Percentiles rank a stretch among this genome's conserved stretches.
Conservation (phyloP, 2,329 filamentous ascomycete species). For the Claviceps fusiformis region DNA sequence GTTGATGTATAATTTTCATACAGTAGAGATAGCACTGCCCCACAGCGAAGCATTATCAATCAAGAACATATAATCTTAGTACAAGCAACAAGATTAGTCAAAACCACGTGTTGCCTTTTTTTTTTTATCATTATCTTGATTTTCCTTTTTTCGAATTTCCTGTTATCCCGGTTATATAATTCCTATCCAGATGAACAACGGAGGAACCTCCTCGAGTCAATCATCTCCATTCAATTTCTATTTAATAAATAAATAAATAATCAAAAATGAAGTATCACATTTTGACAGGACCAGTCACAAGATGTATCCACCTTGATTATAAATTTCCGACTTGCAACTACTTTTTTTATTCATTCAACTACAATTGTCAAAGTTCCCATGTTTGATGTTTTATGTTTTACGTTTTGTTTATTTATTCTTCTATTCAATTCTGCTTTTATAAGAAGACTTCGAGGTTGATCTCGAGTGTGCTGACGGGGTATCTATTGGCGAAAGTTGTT, state of each 20-base stretch:
- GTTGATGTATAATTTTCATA: not conserved
- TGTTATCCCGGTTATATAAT: not conserved
- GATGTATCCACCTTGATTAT: no score
- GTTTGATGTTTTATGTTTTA: not conserved
- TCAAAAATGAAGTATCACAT: no score
- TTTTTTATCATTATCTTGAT: not conserved
- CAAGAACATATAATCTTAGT: not conserved
- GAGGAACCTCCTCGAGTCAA: constrained; percentile 9
- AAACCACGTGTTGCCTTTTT: not conserved
- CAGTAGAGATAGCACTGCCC: not conserved
- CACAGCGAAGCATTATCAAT: not conserved
- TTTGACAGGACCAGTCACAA: not conserved
- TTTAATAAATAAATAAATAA: no score
- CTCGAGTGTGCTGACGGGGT: constrained; percentile 87
- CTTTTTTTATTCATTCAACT: no score
- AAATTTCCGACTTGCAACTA: no score
- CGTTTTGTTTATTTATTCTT: no score
- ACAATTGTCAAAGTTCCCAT: not conserved
- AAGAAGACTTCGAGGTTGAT: constrained; percentile 90
- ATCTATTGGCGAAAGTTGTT: constrained; percentile 30
- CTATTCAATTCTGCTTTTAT: constrained; percentile 25
- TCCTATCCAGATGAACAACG: not conserved
- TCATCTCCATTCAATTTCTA: not conserved
- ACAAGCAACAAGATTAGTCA: not conserved
- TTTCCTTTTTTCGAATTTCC: no score